A percentile compares a stretch with the other conserved stretches of the same genome.
Conservation (phyloP, 495 filamentous ascomycete genomes). For the Aspergillus nidulans region DNA sequence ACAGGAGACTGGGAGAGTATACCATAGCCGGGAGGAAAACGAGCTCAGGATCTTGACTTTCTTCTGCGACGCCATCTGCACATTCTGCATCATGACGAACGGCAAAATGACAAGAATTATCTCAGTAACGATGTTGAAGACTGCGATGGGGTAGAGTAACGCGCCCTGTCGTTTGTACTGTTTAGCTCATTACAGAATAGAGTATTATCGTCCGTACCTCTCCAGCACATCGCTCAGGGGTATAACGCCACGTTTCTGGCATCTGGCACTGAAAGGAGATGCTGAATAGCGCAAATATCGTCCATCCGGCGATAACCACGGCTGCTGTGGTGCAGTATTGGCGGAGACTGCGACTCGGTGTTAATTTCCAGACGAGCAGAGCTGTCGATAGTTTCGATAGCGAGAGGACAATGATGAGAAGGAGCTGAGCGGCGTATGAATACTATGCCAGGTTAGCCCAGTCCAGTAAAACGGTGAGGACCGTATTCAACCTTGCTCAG, state of each 20-base stretch:
- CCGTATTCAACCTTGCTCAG: constrained; percentile 17
- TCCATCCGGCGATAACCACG: constrained; percentile 15
- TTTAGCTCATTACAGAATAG: background rate
- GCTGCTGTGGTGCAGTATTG: constrained; percentile 15
- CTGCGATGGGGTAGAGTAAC: constrained; percentile 21
- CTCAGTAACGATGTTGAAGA: constrained; percentile 24
- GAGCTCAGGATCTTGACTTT: constrained; percentile 24
- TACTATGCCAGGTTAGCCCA: constrained; percentile 10
- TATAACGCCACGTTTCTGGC: constrained; percentile 23
- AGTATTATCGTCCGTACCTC: constrained; percentile 6
- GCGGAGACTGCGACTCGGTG: constrained; percentile 19
- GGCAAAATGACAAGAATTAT: constrained; percentile 16
- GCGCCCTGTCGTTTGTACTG: constrained; percentile 2
- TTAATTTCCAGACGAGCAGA: constrained; percentile 25
- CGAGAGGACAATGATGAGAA: constrained; percentile 23
- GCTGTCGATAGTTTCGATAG: constrained; percentile 25
- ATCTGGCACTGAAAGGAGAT: constrained; percentile 25
- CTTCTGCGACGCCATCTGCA: constrained; percentile 20
- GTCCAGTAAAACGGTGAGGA: background rate
- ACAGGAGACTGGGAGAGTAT: background rate
- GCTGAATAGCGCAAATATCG: constrained; percentile 19
- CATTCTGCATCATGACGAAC: constrained; percentile 25
- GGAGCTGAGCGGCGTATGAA: constrained; percentile 23
- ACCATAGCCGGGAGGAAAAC: constrained; percentile 20
- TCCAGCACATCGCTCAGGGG: constrained; percentile 21